phyloP scores from a whole-genome alignment of 1,284 basidiomycete genomes.

The Athelia psychrophila region DNA sequence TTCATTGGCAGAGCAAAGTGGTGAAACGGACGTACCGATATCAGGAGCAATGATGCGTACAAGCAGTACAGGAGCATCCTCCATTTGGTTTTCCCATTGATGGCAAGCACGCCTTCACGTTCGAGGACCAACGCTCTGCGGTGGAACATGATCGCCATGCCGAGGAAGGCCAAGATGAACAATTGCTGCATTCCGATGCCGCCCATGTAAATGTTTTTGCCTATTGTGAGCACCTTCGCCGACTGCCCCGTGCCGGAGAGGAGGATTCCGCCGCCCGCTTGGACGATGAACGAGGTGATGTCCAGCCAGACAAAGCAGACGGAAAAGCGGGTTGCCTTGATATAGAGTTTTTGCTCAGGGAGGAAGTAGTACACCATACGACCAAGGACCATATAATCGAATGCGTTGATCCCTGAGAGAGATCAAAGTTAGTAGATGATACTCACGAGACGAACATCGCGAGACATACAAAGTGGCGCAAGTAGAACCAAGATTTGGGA shows the following conservation, averaged over 20 bases:
- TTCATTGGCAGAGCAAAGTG: not conserved
- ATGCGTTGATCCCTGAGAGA: not conserved
- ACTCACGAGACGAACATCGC: not conserved
- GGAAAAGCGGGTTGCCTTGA: not conserved
- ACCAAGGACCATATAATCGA: not conserved
- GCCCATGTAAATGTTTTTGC: not conserved
- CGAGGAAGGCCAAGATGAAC: not conserved
- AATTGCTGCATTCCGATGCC: not conserved
- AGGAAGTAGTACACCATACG: not conserved
- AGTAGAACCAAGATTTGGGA: not conserved
- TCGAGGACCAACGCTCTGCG: not conserved
- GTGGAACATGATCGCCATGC: not conserved
- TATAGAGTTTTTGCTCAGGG: conserved; percentile 57
- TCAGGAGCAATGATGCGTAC: not conserved
- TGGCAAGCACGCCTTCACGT: not conserved
- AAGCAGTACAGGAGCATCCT: not conserved
- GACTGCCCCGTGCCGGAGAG: not conserved
- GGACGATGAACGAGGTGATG: not conserved
- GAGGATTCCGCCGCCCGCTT: not conserved
- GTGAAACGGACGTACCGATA: not conserved
- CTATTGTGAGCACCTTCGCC: not conserved
- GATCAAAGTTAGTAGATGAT: not conserved
- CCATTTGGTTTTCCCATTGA: not conserved
- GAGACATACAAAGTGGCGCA: not conserved
- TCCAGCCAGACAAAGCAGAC: not conserved